Evolutionary conservation across 176 grass and related monocot species (phyloP), one percentile per base, ranked within the genome.

Genomic region (Eremochloa ophiuroides): DNA sequence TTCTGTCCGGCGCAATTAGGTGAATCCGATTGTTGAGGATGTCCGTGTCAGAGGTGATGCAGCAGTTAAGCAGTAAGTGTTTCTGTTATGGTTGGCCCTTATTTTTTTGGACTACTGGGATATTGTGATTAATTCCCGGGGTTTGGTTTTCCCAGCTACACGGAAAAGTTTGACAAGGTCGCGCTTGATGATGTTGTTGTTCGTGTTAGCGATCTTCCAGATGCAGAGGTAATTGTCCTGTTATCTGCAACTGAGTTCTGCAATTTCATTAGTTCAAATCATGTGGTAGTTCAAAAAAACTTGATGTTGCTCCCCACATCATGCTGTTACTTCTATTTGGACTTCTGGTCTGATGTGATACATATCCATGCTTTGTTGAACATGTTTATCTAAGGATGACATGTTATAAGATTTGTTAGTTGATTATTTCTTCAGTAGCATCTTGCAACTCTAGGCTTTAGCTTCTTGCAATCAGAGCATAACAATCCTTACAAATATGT

Each of bases 11-110:
- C 71, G 34, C 7, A 31, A 40, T 73, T 80, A 98, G 95, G 95
- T 98, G 61, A 91, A 84, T 73, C 95, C 95, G 23, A 98, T 98
- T 44, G 90, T 98, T 37, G 92, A 98, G 61, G 92, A 98, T 84
- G 95, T 98, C 37, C 86, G 88, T 46, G 47, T 71, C 34, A 91
- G 88, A 88, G 95, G 95, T 4, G 90, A 98, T 73, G 92, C 73
- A 85, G 92, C 95, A 5, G 92, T 98, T 18, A 94, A 89, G 80
- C 86, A 98, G 95, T 98, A 66, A 76, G 71, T 74, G 33, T 41
- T 89, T 2, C 6, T 83, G 2, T 38, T 34, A 12, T 77, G 51
- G 50, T 60, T 75, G 28, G 30, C 34, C 28, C 28, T 82, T n/a
- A n/a, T n/a, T 33, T 82, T 75, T 14, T 53, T 25, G 6, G 37